Conservation (phyloP, 2,329 filamentous ascomycete species). For the Colletotrichum agaves region DNA sequence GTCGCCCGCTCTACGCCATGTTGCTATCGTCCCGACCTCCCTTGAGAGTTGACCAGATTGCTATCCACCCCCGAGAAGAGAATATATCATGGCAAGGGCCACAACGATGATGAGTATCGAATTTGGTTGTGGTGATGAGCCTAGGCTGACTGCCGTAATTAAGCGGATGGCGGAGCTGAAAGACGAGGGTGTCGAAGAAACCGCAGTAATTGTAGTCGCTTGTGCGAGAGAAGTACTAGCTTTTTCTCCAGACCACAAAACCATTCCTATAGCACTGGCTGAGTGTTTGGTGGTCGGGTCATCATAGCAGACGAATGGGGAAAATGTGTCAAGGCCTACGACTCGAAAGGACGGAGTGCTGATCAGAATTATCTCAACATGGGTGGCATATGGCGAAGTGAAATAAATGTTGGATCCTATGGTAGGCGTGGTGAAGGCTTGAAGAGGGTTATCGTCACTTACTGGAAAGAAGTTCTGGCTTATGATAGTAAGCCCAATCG, state of each 20-base stretch:
- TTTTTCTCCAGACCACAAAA: not conserved
- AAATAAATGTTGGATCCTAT: too few species aligned
- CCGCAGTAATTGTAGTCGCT: too few species aligned
- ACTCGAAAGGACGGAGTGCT: not conserved
- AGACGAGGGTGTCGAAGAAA: not conserved
- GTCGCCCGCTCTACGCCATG: not conserved
- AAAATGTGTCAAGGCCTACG: not conserved
- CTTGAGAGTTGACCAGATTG: not conserved
- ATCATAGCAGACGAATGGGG: not conserved
- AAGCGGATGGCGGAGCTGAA: not conserved
- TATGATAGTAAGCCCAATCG: too few species aligned
- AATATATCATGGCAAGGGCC: not conserved
- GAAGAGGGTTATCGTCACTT: too few species aligned
- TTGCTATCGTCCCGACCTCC: not conserved
- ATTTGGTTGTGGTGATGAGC: not conserved
- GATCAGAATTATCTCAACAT: too few species aligned
- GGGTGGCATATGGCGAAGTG: too few species aligned
- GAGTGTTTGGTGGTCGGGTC: not conserved
- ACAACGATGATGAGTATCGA: not conserved
- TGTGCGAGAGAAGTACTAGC: not conserved
- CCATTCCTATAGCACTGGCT: not conserved
- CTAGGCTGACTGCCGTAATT: not conserved
- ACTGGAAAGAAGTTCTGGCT: too few species aligned
- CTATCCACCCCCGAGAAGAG: not conserved
- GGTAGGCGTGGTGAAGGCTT: too few species aligned